phyloP scores from a whole-genome alignment of 2,329 filamentous ascomycete species.

The Colletotrichum lindemuthianum region DNA sequence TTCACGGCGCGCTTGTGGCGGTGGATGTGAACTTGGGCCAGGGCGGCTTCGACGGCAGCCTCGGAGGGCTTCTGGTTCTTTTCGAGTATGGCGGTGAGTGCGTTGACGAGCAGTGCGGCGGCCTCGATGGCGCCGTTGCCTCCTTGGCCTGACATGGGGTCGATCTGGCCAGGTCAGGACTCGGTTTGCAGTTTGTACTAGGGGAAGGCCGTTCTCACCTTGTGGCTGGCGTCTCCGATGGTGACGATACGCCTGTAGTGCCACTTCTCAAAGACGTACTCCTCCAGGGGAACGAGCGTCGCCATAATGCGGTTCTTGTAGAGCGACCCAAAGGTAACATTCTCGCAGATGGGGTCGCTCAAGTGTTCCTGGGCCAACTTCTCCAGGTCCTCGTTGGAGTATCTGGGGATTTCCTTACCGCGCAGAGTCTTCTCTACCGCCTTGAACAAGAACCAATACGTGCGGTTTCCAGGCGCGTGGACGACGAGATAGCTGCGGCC shows the following conservation, averaged over 20 bases:
- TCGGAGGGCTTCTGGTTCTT: constrained; percentile 4
- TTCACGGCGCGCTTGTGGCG: constrained; percentile 12
- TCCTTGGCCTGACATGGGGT: constrained; percentile 40
- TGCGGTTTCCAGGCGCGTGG: constrained; percentile 42
- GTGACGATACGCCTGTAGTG: constrained; percentile 49
- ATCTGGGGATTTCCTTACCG: constrained; percentile 46
- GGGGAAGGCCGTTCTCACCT: constrained; percentile 39
- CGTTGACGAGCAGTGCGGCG: constrained; percentile 38
- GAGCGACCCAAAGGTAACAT: constrained; percentile 43
- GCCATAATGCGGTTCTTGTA: constrained; percentile 42
- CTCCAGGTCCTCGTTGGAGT: constrained; percentile 44
- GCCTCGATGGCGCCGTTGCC: constrained; percentile 42
- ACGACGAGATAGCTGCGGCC: constrained; percentile 43
- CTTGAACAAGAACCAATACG: constrained; percentile 51
- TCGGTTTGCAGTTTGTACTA: not conserved
- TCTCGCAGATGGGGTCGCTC: constrained; percentile 38
- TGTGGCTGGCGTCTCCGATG: constrained; percentile 55
- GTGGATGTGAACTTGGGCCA: constrained; percentile 21
- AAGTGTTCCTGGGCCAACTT: constrained; percentile 40
- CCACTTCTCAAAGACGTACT: constrained; percentile 51
- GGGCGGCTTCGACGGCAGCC: not conserved
- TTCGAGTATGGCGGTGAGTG: constrained; percentile 19
- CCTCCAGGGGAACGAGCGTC: constrained; percentile 40
- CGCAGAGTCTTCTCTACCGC: constrained; percentile 41
- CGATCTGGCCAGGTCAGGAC: constrained; percentile 30